Conservation (phyloP, 2,329 filamentous ascomycete genomes). For the Apiospora aurea region DNA sequence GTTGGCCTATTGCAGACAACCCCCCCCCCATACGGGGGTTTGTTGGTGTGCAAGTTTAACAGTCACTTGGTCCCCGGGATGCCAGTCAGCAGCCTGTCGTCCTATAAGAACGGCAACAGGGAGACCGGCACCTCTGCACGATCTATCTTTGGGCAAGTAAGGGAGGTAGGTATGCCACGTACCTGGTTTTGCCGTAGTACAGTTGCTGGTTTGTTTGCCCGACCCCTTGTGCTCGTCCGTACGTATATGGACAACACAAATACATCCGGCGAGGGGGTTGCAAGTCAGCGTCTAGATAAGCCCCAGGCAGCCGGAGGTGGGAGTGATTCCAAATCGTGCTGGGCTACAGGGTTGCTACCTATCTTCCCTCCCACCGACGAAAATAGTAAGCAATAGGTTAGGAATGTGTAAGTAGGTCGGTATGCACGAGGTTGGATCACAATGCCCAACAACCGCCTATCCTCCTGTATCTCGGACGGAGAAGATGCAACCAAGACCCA, state of each 20-base stretch:
- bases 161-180: background rate
- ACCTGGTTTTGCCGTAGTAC: constrained; percentile 1
- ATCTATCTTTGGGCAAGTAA: constrained; percentile 13
- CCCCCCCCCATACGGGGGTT: background rate
- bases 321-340: constrained; percentile 10
- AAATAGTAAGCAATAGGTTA: constrained; percentile 8
- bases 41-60: background rate
- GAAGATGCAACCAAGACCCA: background rate
- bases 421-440: background rate
- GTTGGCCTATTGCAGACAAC: constrained; percentile 8
- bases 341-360: background rate
- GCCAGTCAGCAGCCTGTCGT: background rate
- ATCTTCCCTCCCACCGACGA: constrained; percentile 2
- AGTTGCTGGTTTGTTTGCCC: background rate
- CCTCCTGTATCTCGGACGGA: background rate
- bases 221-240: background rate
- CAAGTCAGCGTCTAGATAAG: constrained; percentile 12
- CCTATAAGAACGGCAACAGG: background rate
- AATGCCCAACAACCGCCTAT: background rate
- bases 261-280: background rate
- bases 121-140: background rate
- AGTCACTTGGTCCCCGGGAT: background rate
- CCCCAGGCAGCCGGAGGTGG: background rate
- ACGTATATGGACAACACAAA: background rate
- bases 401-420: background rate